Conservation (phyloP, 2,329 filamentous ascomycete species). For the Claviceps humidiphila region DNA sequence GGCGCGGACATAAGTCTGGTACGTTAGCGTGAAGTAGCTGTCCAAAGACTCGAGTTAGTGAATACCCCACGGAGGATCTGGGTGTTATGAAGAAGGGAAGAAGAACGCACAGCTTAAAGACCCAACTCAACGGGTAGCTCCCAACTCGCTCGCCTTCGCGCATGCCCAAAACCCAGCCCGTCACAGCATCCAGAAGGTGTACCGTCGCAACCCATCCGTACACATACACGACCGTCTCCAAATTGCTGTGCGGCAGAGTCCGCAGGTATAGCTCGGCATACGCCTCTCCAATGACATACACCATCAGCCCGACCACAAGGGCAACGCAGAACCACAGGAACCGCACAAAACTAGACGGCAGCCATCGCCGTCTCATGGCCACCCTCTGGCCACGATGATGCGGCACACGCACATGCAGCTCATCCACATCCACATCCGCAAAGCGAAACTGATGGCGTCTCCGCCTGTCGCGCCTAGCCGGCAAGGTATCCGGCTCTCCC, state of each 20-base stretch:
- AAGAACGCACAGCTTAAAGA: slow-evolving; percentile 50
- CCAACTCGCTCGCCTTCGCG: slow-evolving; percentile 53
- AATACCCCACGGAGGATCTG: background rate
- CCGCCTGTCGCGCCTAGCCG: slow-evolving; percentile 24
- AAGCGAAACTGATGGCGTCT: slow-evolving; percentile 15
- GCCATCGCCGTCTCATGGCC: slow-evolving; percentile 38
- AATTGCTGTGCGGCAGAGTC: slow-evolving; percentile 51
- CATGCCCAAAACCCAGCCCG: slow-evolving; percentile 53
- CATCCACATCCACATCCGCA: slow-evolving; percentile 25
- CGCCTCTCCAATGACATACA: slow-evolving; percentile 54
- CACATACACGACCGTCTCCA: slow-evolving; percentile 56
- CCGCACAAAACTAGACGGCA: slow-evolving; percentile 53
- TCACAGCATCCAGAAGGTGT: slow-evolving; percentile 49
- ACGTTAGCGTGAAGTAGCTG: slow-evolving; percentile 55
- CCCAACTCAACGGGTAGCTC: slow-evolving; percentile 57
- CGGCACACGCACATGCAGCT: slow-evolving; percentile 13
- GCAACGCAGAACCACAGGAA: slow-evolving; percentile 59
- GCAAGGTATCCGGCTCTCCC: slow-evolving; percentile 37
- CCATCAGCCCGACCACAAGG: slow-evolving; percentile 47
- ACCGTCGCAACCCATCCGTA: slow-evolving; percentile 59
- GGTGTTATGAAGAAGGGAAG: background rate
- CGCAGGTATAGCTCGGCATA: slow-evolving; percentile 57
- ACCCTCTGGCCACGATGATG: slow-evolving; percentile 19
- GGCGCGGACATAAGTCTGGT: slow-evolving; percentile 58
- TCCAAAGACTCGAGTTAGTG: slow-evolving; percentile 1